Conservation (phyloP, 2,329 filamentous ascomycete genomes). For the Alternaria sp. region DNA sequence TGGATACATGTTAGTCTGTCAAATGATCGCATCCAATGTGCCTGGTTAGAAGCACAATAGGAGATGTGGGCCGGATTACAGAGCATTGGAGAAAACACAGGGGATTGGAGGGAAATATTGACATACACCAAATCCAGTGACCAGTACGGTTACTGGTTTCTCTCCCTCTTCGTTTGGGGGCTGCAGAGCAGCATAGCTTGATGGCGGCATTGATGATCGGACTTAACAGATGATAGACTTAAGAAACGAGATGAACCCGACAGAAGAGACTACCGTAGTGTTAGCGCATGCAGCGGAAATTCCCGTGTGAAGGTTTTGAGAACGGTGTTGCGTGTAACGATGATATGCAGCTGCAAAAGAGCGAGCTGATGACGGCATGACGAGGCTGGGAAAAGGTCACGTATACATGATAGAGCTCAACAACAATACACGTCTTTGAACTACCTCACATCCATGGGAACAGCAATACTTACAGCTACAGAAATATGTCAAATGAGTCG, state of each 20-base stretch:
- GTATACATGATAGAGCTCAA: background rate
- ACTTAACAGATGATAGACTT: constrained; percentile 1
- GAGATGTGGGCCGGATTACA: background rate
- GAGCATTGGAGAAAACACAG: background rate
- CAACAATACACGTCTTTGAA: background rate
- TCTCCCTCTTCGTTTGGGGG: constrained; percentile 40
- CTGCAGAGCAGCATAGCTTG: constrained; percentile 38
- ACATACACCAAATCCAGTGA: constrained; percentile 50
- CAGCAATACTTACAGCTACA: background rate
- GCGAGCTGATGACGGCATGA: constrained; percentile 1
- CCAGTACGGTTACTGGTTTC: constrained; percentile 47
- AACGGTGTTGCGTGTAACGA: background rate
- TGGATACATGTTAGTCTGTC: constrained; percentile 20
- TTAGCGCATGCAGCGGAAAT: constrained; percentile 6
- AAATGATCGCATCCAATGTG: background rate
- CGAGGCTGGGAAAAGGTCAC: background rate
- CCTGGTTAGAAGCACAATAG: background rate
- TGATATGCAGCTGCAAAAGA: background rate
- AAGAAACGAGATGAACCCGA: background rate
- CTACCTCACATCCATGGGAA: background rate
- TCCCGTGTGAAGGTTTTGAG: background rate
- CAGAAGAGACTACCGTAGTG: background rate
- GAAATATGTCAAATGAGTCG: background rate
- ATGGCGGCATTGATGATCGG: constrained; percentile 25
- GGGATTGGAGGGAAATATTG: background rate